Percentiles rank a stretch among this genome's conserved stretches.
These are phyloP conservation scores for Psilocybe azurescens DNA, from an alignment of 768 basidiomycete species.

Conservation along the genomic window DNA sequence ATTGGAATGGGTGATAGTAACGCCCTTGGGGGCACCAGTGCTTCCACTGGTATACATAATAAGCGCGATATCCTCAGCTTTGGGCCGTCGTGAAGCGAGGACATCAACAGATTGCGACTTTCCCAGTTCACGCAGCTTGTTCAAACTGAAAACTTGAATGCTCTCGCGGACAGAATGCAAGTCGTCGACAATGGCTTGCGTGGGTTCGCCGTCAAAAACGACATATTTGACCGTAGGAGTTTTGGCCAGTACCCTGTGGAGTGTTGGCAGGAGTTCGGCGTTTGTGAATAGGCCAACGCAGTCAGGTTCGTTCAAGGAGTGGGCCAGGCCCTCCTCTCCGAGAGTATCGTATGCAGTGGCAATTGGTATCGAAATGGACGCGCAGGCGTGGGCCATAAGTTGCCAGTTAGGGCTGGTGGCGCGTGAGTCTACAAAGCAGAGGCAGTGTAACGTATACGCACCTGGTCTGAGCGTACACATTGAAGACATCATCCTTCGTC, in stretches of 20 bases:
- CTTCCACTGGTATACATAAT: constrained; percentile 82
- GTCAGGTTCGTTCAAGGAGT: constrained; percentile 85
- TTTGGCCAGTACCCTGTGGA: constrained; percentile 71
- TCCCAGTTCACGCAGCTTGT: constrained; percentile 76
- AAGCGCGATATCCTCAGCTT: constrained; percentile 47
- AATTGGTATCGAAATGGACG: constrained; percentile 77
- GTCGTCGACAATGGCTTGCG: constrained; percentile 57
- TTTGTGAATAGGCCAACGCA: constrained; percentile 91
- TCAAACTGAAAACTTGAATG: constrained; percentile 66
- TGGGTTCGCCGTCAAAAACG: constrained; percentile 83
- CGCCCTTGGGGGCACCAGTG: constrained; percentile 95
- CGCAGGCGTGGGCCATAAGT: constrained; percentile 82
- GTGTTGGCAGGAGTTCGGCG: constrained; percentile 82
- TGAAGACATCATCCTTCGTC: constrained; percentile 76
- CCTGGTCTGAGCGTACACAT: constrained; percentile 91
- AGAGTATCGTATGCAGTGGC: constrained; percentile 98
- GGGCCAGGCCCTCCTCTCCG: constrained; percentile 84
- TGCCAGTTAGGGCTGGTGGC: constrained; percentile 81
- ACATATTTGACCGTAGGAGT: constrained; percentile 81
- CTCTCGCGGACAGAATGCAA: constrained; percentile 60
- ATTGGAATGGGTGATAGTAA: constrained; percentile 86
- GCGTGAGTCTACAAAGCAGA: constrained; percentile 7
- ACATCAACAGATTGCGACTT: constrained; percentile 55
- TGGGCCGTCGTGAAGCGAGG: constrained; percentile 53
- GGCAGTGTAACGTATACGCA: constrained; percentile 31